These are phyloP conservation scores for Aureobasidium sp. DNA, from an alignment of 2,329 filamentous ascomycete genomes.

Conservation along the genomic window DNA sequence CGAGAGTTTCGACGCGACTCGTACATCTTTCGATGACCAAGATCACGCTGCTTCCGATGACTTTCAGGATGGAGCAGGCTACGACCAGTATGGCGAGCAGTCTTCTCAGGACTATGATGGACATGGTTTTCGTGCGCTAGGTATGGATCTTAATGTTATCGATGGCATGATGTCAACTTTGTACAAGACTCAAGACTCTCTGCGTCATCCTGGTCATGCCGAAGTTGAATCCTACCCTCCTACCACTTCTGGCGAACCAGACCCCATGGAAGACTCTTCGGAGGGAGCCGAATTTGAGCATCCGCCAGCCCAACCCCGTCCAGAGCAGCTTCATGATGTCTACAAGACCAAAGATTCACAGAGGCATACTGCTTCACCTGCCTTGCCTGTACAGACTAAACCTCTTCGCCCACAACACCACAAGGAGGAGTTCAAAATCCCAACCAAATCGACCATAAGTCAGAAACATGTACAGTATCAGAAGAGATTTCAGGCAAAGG, in stretches of 20 bases:
- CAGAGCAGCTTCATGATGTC: not conserved
- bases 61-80: slow-evolving; percentile 16
- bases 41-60: slow-evolving; percentile 6
- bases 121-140: not conserved
- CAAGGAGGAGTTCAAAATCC: not conserved
- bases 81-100: slow-evolving; percentile 12
- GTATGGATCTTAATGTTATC: not conserved
- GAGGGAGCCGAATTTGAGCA: not conserved
- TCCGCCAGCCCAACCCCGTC: not conserved
- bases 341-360: not conserved
- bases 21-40: slow-evolving; percentile 17
- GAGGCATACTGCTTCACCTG: not conserved
- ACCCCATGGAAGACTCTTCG: not conserved
- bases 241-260: slow-evolving; percentile 28
- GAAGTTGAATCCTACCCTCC: slow-evolving; percentile 28
- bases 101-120: not conserved
- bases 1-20: slow-evolving; percentile 31
- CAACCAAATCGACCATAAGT: not conserved
- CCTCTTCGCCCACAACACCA: not conserved
- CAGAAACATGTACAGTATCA: not conserved
- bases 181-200: not conserved
- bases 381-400: not conserved
- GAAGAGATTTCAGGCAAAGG: not conserved
- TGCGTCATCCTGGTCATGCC: not conserved
- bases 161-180: not conserved